Evolutionary conservation across 2,329 filamentous ascomycete genomes (phyloP).

Genomic region (Talaromyces sp.): DNA sequence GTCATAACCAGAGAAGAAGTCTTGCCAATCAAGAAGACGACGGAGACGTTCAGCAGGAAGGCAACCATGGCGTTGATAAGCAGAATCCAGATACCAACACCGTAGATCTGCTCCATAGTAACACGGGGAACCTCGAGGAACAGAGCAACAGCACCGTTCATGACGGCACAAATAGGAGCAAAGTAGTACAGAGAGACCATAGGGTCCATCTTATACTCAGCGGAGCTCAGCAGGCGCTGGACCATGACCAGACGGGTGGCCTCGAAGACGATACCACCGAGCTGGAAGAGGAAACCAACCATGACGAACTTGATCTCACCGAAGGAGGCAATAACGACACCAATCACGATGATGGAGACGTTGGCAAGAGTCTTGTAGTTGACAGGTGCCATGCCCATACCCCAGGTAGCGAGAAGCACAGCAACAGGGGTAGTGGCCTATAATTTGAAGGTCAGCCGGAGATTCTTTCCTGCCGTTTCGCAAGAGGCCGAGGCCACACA

Average conservation of each 20-base stretch:
- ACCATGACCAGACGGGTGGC: slow-evolving; percentile 83
- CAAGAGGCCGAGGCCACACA: neutral
- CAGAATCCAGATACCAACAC: slow-evolving; percentile 65
- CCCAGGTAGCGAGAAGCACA: slow-evolving; percentile 87
- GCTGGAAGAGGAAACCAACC: slow-evolving; percentile 68
- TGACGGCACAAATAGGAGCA: slow-evolving; percentile 78
- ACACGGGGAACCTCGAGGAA: slow-evolving; percentile 70
- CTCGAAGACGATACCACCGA: slow-evolving; percentile 77
- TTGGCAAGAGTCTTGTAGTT: slow-evolving; percentile 88
- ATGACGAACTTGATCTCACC: slow-evolving; percentile 89
- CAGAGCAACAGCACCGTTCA: slow-evolving; percentile 73
- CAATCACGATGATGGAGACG: slow-evolving; percentile 90
- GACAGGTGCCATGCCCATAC: slow-evolving; percentile 78
- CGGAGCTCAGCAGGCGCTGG: slow-evolving; percentile 74
- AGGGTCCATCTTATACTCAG: slow-evolving; percentile 86
- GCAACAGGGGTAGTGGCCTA: slow-evolving; percentile 93
- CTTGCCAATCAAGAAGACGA: slow-evolving; percentile 83
- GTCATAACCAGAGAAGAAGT: slow-evolving; percentile 85
- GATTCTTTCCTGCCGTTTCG: neutral
- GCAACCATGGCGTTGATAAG: slow-evolving; percentile 72
- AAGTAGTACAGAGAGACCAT: slow-evolving; percentile 89
- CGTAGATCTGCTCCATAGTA: slow-evolving; percentile 68
- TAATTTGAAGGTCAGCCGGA: neutral
- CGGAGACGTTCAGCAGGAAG: slow-evolving; percentile 76
- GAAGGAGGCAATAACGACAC: slow-evolving; percentile 90